Conservation (phyloP, 805 yeast genomes). For the Dipodascus albidus region DNA sequence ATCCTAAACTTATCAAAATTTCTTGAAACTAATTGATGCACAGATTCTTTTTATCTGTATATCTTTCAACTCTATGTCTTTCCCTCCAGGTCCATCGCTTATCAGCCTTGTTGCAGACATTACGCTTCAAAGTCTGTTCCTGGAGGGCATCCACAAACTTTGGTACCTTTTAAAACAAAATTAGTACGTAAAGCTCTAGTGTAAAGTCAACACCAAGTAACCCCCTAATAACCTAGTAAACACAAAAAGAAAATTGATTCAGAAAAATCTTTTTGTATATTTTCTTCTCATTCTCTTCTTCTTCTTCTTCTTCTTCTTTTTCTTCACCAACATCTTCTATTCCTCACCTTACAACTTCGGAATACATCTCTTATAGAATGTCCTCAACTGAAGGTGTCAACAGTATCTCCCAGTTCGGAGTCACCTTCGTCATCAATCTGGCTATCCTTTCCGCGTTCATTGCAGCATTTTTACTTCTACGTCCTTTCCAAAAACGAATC, state of each 20-base stretch:
- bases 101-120: neutral
- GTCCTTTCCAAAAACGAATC: constrained; percentile 58
- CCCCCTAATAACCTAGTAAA: neutral
- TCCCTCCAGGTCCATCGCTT: neutral
- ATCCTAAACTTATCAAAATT: too few relatives aligned
- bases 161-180: neutral
- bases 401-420: constrained; percentile 54
- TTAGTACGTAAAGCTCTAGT: too few relatives aligned
- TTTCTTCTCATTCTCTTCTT: neutral
- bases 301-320: neutral
- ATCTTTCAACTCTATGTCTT: neutral
- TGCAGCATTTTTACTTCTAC: constrained; percentile 46
- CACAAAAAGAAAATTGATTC: neutral
- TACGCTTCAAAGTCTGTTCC: neutral
- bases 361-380: neutral
- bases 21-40: too few relatives aligned
- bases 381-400: neutral
- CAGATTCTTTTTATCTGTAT: too few relatives aligned
- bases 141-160: neutral
- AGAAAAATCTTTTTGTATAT: neutral
- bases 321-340: neutral
- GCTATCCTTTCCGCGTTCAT: constrained; percentile 54
- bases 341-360: too few relatives aligned
- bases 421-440: constrained; percentile 61
- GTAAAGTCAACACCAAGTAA: neutral